Conservation (phyloP, 768 basidiomycete genomes). For the Candolleomyces efflorescens region DNA sequence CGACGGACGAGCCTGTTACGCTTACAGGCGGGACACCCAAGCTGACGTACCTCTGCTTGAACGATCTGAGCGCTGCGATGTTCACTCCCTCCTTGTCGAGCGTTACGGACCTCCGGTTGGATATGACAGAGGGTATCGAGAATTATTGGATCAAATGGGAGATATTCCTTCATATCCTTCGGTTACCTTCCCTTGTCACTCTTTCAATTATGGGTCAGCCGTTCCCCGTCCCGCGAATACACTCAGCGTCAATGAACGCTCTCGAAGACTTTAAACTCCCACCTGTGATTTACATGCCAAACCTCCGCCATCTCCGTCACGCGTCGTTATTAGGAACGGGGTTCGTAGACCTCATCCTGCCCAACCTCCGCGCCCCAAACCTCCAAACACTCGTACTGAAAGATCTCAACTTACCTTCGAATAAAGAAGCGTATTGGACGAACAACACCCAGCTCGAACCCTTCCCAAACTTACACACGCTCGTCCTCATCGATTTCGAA, state of each 20-base stretch:
- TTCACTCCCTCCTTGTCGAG: not conserved
- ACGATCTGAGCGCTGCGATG: not conserved
- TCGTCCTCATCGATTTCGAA: conserved; percentile 1
- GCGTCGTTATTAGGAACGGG: not conserved
- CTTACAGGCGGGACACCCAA: not conserved
- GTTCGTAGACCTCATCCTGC: conserved; percentile 4
- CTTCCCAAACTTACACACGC: not conserved
- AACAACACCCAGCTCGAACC: not conserved
- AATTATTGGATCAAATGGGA: conserved; percentile 3
- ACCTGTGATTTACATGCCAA: not conserved
- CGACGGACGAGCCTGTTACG: not conserved
- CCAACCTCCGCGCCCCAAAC: conserved; percentile 3
- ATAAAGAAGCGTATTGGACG: not conserved
- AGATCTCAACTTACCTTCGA: not conserved
- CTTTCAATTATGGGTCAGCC: conserved; percentile 6
- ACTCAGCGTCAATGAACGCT: not conserved
- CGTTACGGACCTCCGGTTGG: conserved; percentile 4
- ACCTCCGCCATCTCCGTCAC: conserved; percentile 3
- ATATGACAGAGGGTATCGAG: not conserved
- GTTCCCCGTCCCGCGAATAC: not conserved
- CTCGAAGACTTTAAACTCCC: too few species aligned
- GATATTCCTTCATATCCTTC: not conserved
- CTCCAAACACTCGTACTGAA: conserved; percentile 1
- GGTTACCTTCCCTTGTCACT: conserved; percentile 1
- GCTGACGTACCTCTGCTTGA: not conserved